Conservation (phyloP, 1,139 yeast species). For the Taphrina wiesneri region DNA sequence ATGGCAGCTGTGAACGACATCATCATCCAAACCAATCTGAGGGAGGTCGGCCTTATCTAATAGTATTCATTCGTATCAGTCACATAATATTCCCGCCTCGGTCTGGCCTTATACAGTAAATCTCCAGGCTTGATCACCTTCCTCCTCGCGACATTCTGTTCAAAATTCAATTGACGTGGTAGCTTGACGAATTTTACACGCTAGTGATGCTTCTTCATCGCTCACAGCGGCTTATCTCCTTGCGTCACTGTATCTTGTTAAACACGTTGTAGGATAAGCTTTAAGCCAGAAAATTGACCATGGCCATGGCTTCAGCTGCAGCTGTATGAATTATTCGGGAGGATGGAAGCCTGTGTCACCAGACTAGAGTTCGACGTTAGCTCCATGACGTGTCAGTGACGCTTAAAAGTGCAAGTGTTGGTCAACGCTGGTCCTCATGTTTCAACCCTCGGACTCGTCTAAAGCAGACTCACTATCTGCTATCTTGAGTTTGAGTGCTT, state of each 20-base stretch:
- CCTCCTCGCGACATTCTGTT: neutral
- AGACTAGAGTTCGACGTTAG: too few species aligned
- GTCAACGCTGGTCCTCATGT: too few species aligned
- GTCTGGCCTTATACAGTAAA: neutral
- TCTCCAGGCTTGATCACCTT: neutral
- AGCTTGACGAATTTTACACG: neutral
- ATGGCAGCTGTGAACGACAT: conserved; percentile 90
- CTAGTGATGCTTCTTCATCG: neutral
- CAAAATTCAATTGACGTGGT: neutral
- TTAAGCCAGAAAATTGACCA: too few species aligned
- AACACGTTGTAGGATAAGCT: too few species aligned
- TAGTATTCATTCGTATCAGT: neutral
- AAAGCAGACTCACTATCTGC: too few species aligned
- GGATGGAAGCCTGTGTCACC: too few species aligned
- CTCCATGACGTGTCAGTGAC: too few species aligned
- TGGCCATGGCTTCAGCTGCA: too few species aligned
- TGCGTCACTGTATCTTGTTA: neutral
- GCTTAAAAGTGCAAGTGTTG: too few species aligned
- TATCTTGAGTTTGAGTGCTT: too few species aligned
- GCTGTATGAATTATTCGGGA: too few species aligned
- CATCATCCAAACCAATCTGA: conserved; percentile 78
- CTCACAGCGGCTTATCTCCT: neutral
- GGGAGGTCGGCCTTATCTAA: conserved; percentile 66
- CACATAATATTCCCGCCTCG: neutral
- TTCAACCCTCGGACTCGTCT: too few species aligned